Conservation (phyloP, 805 yeast species). For the Hanseniaspora occidentalis region DNA sequence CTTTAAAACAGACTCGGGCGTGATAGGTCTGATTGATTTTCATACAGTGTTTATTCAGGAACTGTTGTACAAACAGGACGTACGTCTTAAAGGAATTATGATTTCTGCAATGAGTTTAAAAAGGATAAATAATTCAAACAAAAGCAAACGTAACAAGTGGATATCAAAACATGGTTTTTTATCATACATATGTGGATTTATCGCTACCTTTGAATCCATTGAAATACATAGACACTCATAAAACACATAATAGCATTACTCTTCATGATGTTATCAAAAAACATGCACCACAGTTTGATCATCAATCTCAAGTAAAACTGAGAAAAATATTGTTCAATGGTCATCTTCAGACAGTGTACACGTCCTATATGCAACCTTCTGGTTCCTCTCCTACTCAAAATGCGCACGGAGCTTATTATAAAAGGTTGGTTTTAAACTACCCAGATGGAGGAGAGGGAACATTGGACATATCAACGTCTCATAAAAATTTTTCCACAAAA, state of each 20-base stretch:
- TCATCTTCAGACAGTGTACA: conserved; percentile 55
- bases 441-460: conserved; percentile 58
- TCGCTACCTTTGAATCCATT: not conserved
- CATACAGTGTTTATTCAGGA: too few species aligned
- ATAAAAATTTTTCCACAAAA: conserved; percentile 24
- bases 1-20: too few species aligned
- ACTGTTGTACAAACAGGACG: too few species aligned
- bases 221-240: not conserved
- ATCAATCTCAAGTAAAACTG: conserved; percentile 34
- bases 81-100: too few species aligned
- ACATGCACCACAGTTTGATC: conserved; percentile 31
- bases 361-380: conserved; percentile 37
- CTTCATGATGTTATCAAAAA: conserved; percentile 22
- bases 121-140: too few species aligned
- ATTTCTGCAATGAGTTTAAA: too few species aligned
- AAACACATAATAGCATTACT: too few species aligned
- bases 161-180: too few species aligned
- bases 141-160: too few species aligned
- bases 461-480: conserved; percentile 48
- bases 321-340: conserved; percentile 54
- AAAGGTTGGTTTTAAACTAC: conserved; percentile 40
- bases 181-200: not conserved
- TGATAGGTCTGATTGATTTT: too few species aligned
- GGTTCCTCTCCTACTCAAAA: conserved; percentile 25
- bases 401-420: conserved; percentile 37